Evolutionary conservation across 805 yeast genomes (phyloP).

Genomic region (Metschnikowia aberdeeniae): DNA sequence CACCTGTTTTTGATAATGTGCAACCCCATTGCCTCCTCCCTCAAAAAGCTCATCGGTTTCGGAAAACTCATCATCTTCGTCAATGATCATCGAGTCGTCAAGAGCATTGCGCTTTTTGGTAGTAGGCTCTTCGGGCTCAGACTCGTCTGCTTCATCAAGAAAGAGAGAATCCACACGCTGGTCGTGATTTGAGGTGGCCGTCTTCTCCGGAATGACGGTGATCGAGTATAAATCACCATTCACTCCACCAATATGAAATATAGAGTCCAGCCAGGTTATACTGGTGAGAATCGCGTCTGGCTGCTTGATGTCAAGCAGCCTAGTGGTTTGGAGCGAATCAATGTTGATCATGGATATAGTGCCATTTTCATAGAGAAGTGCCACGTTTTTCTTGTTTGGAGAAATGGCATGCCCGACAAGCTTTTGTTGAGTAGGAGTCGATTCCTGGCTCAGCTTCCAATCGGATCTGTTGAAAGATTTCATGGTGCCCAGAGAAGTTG

Average conservation of each 20-base stretch:
- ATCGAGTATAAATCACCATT: conserved; percentile 35
- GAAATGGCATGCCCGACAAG: conserved; percentile 54
- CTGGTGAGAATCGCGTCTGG: conserved; percentile 22
- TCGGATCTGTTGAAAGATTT: conserved; percentile 41
- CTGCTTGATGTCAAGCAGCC: conserved; percentile 24
- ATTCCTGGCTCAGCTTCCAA: conserved; percentile 22
- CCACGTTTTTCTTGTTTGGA: conserved; percentile 57
- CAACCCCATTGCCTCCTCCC: conserved; percentile 3
- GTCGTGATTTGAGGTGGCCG: not conserved
- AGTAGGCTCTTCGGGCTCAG: conserved; percentile 21
- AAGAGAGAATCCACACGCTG: conserved; percentile 15
- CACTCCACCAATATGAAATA: conserved; percentile 40
- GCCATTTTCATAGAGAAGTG: conserved; percentile 52
- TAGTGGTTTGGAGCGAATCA: conserved; percentile 25
- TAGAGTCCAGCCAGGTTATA: conserved; percentile 24
- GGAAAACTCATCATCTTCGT: conserved; percentile 10
- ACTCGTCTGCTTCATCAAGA: conserved; percentile 17
- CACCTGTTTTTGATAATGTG: conserved; percentile 11
- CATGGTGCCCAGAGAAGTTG: conserved; percentile 48
- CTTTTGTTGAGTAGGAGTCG: not conserved
- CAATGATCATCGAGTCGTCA: conserved; percentile 35
- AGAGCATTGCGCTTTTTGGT: conserved; percentile 21
- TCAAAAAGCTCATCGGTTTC: conserved; percentile 8
- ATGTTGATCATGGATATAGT: conserved; percentile 56
- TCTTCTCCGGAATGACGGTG: conserved; percentile 3